Conservation (phyloP, 345 rosid genomes). For the Populus nigra region DNA sequence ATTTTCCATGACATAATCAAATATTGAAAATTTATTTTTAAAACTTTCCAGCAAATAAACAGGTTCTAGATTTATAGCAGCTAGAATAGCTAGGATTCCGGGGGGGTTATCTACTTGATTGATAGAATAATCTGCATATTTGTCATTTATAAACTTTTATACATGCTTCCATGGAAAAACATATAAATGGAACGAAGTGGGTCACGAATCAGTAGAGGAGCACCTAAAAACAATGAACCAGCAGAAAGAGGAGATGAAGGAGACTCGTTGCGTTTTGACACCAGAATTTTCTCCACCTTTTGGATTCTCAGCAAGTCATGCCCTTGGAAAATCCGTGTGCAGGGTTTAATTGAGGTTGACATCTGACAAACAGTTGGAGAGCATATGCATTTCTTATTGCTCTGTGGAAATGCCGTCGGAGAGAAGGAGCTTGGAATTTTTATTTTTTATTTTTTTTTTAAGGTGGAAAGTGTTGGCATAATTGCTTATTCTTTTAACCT, state of each 20-base stretch:
- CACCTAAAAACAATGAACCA: not conserved
- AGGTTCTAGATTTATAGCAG: too few relatives aligned
- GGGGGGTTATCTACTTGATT: not conserved
- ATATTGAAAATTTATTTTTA: too few relatives aligned
- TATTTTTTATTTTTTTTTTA: too few relatives aligned
- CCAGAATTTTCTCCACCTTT: too few relatives aligned
- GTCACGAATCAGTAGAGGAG: not conserved
- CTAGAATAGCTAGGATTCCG: too few relatives aligned
- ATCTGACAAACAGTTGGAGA: slow-evolving; percentile 3
- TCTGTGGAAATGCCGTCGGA: slow-evolving; percentile 6
- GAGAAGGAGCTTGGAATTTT: not conserved
- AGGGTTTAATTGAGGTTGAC: slow-evolving; percentile 9
- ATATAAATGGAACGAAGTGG: too few relatives aligned
- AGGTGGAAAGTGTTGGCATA: not conserved
- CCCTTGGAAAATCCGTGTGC: not conserved
- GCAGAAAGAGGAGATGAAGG: not conserved
- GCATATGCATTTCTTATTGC: not conserved
- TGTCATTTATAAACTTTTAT: too few relatives aligned
- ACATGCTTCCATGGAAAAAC: too few relatives aligned
- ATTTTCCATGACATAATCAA: too few relatives aligned
- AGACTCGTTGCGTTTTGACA: not conserved
- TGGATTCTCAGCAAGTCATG: too few relatives aligned
- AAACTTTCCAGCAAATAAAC: too few relatives aligned
- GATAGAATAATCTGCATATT: not conserved
- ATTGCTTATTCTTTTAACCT: not conserved